These are phyloP conservation scores for Drechslerella coelobrocha DNA, from an alignment of 2,329 filamentous ascomycete species.

Conservation along the genomic window DNA sequence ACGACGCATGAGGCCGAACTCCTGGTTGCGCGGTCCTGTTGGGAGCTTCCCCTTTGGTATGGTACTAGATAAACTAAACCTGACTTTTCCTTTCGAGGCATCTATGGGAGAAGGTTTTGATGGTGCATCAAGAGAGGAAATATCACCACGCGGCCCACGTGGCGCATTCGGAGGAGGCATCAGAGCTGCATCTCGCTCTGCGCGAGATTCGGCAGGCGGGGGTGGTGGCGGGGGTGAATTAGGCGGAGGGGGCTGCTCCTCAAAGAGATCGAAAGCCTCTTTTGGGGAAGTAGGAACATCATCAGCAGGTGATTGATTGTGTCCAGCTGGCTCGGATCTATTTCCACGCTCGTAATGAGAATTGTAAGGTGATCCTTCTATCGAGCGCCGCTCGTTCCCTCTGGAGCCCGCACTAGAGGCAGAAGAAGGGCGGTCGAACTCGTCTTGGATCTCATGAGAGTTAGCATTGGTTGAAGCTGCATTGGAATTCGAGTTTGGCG, in stretches of 20 bases:
- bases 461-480: slow-evolving; percentile 13
- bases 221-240: slow-evolving; percentile 26
- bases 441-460: slow-evolving; percentile 10
- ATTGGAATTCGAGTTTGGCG: slow-evolving; percentile 12
- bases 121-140: slow-evolving; percentile 9
- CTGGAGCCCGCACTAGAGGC: slow-evolving; percentile 29
- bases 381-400: slow-evolving; percentile 7
- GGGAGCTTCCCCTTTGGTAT: slow-evolving; percentile 32
- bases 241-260: slow-evolving; percentile 19
- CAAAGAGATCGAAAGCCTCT: background rate
- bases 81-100: slow-evolving; percentile 39
- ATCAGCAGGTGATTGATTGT: background rate
- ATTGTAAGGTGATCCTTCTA: slow-evolving; percentile 22
- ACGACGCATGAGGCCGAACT: slow-evolving; percentile 34
- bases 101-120: slow-evolving; percentile 39
- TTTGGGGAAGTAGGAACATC: slow-evolving; percentile 7
- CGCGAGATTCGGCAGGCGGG: slow-evolving; percentile 32
- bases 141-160: slow-evolving; percentile 29
- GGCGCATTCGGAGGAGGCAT: slow-evolving; percentile 46
- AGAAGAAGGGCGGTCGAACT: slow-evolving; percentile 24
- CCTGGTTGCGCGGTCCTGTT: slow-evolving; percentile 34
- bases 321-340: background rate
- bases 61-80: slow-evolving; percentile 30
- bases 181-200: slow-evolving; percentile 41
- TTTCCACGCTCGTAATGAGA: slow-evolving; percentile 4